A percentile compares a stretch with the other conserved stretches of the same genome.
These are phyloP conservation scores for Mortierella sp. DNA, from an alignment of 371 early-diverging fungal species.

Conservation along the genomic window DNA sequence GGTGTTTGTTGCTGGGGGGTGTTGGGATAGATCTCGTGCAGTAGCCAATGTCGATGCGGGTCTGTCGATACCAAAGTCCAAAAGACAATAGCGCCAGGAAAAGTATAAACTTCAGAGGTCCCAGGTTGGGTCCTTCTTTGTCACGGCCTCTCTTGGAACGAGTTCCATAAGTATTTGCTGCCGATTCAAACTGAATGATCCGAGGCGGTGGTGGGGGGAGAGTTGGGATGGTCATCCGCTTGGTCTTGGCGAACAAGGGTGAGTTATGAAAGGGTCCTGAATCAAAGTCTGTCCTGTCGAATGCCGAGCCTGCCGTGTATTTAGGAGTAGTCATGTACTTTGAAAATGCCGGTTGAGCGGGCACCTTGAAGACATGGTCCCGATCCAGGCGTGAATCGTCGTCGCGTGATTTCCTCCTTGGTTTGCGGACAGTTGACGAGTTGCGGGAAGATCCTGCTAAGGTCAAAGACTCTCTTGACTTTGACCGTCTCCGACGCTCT, in stretches of 20 bases:
- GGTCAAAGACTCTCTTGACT: conserved; percentile 13
- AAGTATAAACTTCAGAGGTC: conserved; percentile 15
- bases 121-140: not conserved
- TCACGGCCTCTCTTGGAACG: not conserved
- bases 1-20: not conserved
- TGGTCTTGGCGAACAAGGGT: conserved; percentile 19
- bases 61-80: conserved; percentile 38
- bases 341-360: conserved; percentile 18
- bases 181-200: conserved; percentile 9
- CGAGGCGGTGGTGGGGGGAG: conserved; percentile 8
- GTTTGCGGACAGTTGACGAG: conserved; percentile 2
- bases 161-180: not conserved
- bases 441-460: conserved; percentile 17
- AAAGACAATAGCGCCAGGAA: conserved; percentile 14
- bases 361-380: conserved; percentile 10
- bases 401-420: conserved; percentile 10
- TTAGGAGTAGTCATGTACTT: conserved; percentile 18
- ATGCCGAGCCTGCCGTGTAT: conserved; percentile 10
- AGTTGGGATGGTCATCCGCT: conserved; percentile 6
- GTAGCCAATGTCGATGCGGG: conserved; percentile 35
- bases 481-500: conserved; percentile 29
- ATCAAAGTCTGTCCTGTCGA: conserved; percentile 9
- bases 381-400: not conserved
- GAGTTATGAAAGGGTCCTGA: conserved; percentile 14
- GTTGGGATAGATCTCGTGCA: conserved; percentile 12